Evolutionary conservation across 495 filamentous ascomycete genomes (phyloP).

Genomic region (Daldinia decipiens): DNA sequence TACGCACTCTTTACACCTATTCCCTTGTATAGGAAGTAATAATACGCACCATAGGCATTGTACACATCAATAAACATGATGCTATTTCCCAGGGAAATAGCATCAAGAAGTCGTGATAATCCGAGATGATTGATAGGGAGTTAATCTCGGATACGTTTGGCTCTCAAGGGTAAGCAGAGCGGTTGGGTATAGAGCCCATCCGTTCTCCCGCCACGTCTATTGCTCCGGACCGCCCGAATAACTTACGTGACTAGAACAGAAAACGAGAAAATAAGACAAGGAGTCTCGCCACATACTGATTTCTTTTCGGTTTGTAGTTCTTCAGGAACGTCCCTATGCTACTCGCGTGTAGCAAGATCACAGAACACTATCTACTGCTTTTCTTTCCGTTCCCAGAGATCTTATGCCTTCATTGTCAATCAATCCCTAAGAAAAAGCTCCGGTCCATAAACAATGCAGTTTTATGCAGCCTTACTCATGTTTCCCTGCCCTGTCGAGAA

Average conservation of each 20-base stretch:
- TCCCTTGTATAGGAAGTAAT: neutral
- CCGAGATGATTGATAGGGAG: neutral
- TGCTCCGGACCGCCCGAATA: neutral
- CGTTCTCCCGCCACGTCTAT: neutral
- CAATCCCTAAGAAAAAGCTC: neutral
- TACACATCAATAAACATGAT: neutral
- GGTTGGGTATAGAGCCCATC: neutral
- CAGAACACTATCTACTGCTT: slow-evolving; percentile 11
- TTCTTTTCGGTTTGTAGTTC: neutral
- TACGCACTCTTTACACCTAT: too few species aligned
- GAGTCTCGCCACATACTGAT: neutral
- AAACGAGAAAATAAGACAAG: neutral
- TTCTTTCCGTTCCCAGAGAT: slow-evolving; percentile 2
- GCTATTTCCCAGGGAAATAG: neutral
- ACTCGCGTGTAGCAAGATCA: slow-evolving; percentile 1
- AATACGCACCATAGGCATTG: neutral
- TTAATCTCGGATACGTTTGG: neutral
- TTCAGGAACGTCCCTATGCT: neutral
- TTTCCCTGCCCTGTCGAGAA: slow-evolving; percentile 19
- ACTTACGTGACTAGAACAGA: neutral
- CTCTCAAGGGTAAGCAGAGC: too few species aligned
- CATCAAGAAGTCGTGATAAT: neutral
- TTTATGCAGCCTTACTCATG: slow-evolving; percentile 28
- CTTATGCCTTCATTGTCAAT: neutral
- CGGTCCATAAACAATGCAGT: slow-evolving; percentile 4